Conservation (phyloP, 2,329 filamentous ascomycete genomes). For the Aaosphaeria pasadenensis region DNA sequence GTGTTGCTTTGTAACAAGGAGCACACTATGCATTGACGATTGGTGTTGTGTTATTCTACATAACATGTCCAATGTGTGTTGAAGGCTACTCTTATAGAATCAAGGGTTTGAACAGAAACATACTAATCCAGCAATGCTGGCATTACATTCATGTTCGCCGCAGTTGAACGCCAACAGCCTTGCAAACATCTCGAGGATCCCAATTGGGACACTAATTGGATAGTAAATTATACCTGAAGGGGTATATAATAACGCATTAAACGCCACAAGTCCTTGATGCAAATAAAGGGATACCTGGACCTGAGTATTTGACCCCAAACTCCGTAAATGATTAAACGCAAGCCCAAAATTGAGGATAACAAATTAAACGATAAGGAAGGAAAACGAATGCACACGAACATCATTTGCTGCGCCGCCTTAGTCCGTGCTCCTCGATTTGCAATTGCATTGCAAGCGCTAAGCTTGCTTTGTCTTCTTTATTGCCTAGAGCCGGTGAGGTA, state of each 20-base stretch:
- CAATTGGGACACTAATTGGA: too few species aligned
- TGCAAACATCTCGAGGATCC: too few species aligned
- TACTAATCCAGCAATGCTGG: too few species aligned
- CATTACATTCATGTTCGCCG: too few species aligned
- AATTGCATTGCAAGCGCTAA: slow-evolving; percentile 28
- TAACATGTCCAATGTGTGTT: too few species aligned
- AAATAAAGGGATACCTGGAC: background rate
- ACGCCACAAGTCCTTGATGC: background rate
- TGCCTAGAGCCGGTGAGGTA: slow-evolving; percentile 5
- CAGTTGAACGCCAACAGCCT: too few species aligned
- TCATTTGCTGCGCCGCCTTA: slow-evolving; percentile 23
- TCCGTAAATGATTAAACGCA: background rate
- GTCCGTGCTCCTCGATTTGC: slow-evolving; percentile 26
- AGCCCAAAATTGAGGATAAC: background rate
- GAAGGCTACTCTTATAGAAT: too few species aligned
- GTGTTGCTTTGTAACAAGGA: too few species aligned
- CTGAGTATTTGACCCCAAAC: background rate
- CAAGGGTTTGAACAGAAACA: too few species aligned
- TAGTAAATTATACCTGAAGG: slow-evolving; percentile 10
- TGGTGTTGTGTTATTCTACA: too few species aligned
- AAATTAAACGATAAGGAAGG: slow-evolving; percentile 1
- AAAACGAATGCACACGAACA: background rate
- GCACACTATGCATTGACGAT: too few species aligned
- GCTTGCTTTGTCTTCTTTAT: slow-evolving; percentile 23
- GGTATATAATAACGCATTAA: slow-evolving; percentile 11